Evolutionary conservation across 2,329 filamentous ascomycete genomes (phyloP), one percentile per base, ranked within the genome.

Genomic region (Pseudovirgaria hyperparasitica): DNA sequence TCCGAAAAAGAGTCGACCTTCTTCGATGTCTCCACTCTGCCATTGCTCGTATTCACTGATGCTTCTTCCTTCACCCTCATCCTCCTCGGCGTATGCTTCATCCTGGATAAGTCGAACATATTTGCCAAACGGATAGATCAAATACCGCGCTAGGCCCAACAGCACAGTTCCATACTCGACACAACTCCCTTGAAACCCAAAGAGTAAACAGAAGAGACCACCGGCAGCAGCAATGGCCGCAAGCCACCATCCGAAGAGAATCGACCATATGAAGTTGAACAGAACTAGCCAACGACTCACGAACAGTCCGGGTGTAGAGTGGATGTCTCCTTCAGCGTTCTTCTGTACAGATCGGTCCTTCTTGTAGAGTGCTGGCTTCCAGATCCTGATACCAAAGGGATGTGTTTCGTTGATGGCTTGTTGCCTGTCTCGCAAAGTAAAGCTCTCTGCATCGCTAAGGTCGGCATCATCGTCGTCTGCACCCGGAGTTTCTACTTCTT

Each of bases 31-130:
- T 26, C 90, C 90, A 48, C 76, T 94, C 58, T 98, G 90, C 90
- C 90, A 98, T 57, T 93, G 85, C 54, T 98, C 90, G 50, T 98
- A 98, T 59, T 98, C 90, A 44, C 82, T 92, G 46, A 98, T 94
- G 58, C 86, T 96, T 46, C 90, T 75, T 12, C 90, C 90, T 56
- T 98, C 90, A 21, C 87, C 86, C 46, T 90, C 75, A 45, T 98
- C 90, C 57, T 98, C 90, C 34, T 94, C 81, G 25, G 84, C 65
- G 48, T 98, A 98, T 22, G 81, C 79, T 47, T 96, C 90, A 41
- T 98, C 90, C 51, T 87, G 82, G 48, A 93, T 78, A 19, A 98
- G 68, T 24, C 85, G 80, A 35, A 98, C 84, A 52, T 92, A 94
- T 46, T 92, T 92, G 39, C 90, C 90, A 51, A 98, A 98, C 0